Evolutionary conservation across 1,284 basidiomycete genomes (phyloP).

Genomic region (Rugosomyces carneus): DNA sequence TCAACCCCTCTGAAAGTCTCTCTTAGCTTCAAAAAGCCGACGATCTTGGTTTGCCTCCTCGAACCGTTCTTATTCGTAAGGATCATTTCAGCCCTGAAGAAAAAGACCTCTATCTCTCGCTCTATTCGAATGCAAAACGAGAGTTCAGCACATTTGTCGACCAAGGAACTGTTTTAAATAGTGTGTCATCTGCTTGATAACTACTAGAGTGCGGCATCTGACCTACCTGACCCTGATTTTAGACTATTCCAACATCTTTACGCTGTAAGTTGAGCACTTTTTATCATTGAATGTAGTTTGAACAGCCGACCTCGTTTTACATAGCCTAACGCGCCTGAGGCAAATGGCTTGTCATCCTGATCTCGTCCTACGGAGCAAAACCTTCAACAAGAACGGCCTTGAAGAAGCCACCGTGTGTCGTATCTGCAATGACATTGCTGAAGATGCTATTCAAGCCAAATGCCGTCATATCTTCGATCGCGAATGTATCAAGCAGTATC

Average conservation of each 20-base stretch:
- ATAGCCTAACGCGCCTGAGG: conserved; percentile 81
- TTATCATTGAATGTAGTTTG: not conserved
- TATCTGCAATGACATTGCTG: conserved; percentile 95
- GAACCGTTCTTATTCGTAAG: conserved; percentile 83
- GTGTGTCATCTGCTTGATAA: conserved; percentile 41
- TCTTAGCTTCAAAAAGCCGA: conserved; percentile 87
- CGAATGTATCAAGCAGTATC: conserved; percentile 93
- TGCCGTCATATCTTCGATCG: conserved; percentile 92
- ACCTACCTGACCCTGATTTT: conserved; percentile 18
- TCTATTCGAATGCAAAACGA: conserved; percentile 91
- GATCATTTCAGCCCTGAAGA: conserved; percentile 97
- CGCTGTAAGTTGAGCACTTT: conserved; percentile 42
- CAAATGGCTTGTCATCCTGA: conserved; percentile 97
- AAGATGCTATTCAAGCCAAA: conserved; percentile 92
- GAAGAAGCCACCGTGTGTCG: conserved; percentile 80
- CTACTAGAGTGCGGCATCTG: conserved; percentile 1
- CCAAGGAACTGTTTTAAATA: conserved; percentile 88
- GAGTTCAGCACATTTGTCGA: conserved; percentile 91
- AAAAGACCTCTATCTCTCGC: conserved; percentile 89
- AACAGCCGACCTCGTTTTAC: not conserved
- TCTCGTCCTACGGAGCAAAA: conserved; percentile 87
- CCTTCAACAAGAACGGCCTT: conserved; percentile 55
- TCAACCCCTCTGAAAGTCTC: not conserved
- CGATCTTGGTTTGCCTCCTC: conserved; percentile 94
- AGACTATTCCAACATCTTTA: conserved; percentile 97